These are phyloP conservation scores for Macaranga tanarius DNA, from an alignment of 441 rosid genomes.

Conservation along the genomic window DNA sequence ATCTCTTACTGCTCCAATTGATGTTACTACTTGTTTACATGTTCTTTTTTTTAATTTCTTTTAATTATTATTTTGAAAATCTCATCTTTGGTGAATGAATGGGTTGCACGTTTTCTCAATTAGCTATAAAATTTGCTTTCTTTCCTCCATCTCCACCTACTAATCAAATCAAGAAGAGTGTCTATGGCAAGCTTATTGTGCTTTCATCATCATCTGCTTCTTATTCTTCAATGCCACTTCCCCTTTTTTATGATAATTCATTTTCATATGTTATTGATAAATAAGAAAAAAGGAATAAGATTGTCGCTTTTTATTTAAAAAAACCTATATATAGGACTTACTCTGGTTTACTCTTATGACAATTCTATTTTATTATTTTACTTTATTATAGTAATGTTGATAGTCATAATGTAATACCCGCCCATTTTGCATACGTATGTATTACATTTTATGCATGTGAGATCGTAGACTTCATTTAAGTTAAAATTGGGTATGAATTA, in stretches of 20 bases:
- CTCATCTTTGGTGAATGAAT: slow-evolving; percentile 35
- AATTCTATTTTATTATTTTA: no score
- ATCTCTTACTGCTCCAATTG: no score
- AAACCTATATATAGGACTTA: slow-evolving; percentile 86
- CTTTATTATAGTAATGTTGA: no score
- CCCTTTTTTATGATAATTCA: slow-evolving; percentile 60
- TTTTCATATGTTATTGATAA: slow-evolving; percentile 71
- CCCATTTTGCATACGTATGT: no score
- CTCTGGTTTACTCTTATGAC: slow-evolving; percentile 92
- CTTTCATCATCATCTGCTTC: slow-evolving; percentile 52
- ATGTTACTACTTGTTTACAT: no score
- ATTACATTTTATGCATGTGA: no score
- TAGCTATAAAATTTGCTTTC: slow-evolving; percentile 97
- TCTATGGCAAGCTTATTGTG: slow-evolving; percentile 67
- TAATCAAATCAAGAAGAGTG: slow-evolving; percentile 65
- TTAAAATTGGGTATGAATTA: no score
- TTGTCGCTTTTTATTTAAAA: slow-evolving; percentile 76
- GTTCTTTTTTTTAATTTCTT: slow-evolving; percentile 8
- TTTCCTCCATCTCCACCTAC: slow-evolving; percentile 98
- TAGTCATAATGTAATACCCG: no score
- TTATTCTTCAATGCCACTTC: slow-evolving; percentile 43
- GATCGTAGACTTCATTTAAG: no score
- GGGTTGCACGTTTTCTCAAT: slow-evolving; percentile 93
- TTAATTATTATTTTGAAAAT: slow-evolving; percentile 6
- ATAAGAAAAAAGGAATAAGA: slow-evolving; percentile 75